Evolutionary conservation across 1,284 basidiomycete genomes (phyloP), one percentile per base, ranked within the genome.

Genomic region (Uromyces viciae-fabae): DNA sequence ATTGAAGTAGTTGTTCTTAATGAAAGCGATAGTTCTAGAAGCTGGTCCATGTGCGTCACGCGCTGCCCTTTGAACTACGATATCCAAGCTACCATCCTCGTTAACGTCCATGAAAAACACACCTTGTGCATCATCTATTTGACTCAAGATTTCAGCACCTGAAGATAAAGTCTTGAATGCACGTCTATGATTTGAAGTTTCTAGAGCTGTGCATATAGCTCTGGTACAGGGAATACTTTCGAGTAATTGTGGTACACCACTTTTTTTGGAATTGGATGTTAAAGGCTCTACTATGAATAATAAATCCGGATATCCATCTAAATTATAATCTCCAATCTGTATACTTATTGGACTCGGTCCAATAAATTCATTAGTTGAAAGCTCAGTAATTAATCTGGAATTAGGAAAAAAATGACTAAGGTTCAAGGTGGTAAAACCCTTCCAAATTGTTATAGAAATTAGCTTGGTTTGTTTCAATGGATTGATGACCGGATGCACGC

Each of bases 1-100:
- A 85, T 95, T 95, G 85, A 97, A 99, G 85, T 95, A 94, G 87
- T 98, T 98, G 86, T 99, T 99, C 87, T 97, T 94, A 56, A 99
- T 88, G 84, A 99, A 98, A 0, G 91, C 87, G 19, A 95, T 87
- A 64, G 82, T 84, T 22, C 86, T 83, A 31, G 83, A 79, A 0
- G 83, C 82, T 1, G 86, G 87, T 25, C 2, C 17, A 5, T 82
- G 82, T 80, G 91, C 90, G 15, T 88, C 87, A 0, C 93, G 93
- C 17, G 25, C 33, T 0, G 91, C 91, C 52, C 95, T 88, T 85
- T 98, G 95, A 0, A 99, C 89, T 86, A 98, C 88, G 54, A 99
- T 90, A 86, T 99, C 97, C 31, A 99, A 0, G 86, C 92, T 85
- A 83, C 94, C 95, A 86, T 99, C 96, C 85, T 98, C 97, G 85